phyloP scores from a whole-genome alignment of 495 filamentous ascomycete species.

The Penicillium cinerascens region DNA sequence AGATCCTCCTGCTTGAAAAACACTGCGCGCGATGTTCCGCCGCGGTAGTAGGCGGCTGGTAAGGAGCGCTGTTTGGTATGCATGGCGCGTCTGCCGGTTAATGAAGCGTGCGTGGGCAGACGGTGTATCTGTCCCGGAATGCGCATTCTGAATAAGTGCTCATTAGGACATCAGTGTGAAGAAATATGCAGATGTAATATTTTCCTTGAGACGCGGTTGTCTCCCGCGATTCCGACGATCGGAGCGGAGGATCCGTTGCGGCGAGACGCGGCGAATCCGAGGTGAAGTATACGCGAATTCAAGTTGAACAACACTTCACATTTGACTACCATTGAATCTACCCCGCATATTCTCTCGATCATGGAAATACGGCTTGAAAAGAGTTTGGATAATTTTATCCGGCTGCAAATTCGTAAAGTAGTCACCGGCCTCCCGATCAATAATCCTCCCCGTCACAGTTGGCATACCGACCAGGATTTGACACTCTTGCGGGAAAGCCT shows the following conservation, averaged over 20 bases:
- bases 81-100: not conserved
- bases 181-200: not conserved
- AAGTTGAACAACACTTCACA: not conserved
- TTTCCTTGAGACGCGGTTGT: not conserved
- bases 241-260: not conserved
- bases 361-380: slow-evolving; percentile 10
- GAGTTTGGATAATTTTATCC: slow-evolving; percentile 2
- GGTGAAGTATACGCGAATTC: not conserved
- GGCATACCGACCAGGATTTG: slow-evolving; percentile 10
- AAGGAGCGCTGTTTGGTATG: slow-evolving; percentile 36
- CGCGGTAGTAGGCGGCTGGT: slow-evolving; percentile 67
- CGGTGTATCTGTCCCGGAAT: not conserved
- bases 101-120: not conserved
- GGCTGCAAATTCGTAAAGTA: slow-evolving; percentile 1
- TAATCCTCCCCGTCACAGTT: not conserved
- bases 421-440: not conserved
- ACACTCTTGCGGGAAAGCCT: slow-evolving; percentile 1
- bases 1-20: slow-evolving; percentile 55
- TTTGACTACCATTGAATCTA: not conserved
- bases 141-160: not conserved
- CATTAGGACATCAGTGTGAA: not conserved
- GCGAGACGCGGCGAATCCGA: not conserved
- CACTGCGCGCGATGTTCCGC: slow-evolving; percentile 68
- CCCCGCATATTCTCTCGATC: slow-evolving; percentile 1
- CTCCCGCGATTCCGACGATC: not conserved